These are phyloP conservation scores for Fusarium sp. DNA, from an alignment of 2,329 filamentous ascomycete species.

Conservation along the genomic window DNA sequence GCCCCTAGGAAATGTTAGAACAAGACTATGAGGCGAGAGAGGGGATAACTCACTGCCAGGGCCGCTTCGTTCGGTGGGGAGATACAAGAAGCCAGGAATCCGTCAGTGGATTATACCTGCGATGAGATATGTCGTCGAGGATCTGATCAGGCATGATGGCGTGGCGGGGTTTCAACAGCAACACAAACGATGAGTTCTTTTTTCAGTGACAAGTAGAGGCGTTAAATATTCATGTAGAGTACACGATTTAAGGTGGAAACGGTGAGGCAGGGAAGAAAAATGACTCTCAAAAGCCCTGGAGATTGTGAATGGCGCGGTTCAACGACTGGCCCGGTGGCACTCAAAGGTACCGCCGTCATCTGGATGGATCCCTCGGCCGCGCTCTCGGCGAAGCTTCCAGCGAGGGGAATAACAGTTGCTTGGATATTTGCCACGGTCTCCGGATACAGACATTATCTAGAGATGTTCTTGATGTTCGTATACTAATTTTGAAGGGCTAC, in stretches of 20 bases:
- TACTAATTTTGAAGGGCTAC: not conserved
- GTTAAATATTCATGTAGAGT: not conserved
- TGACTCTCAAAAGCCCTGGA: slow-evolving; percentile 16
- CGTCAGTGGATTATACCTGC: slow-evolving; percentile 91
- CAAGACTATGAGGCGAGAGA: not conserved
- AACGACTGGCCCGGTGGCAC: slow-evolving; percentile 25
- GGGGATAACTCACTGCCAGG: slow-evolving; percentile 84
- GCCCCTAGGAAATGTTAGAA: slow-evolving; percentile 65
- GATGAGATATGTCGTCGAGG: slow-evolving; percentile 95
- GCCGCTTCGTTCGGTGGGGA: slow-evolving; percentile 94
- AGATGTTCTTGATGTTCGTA: not conserved
- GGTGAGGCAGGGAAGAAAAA: slow-evolving; percentile 19
- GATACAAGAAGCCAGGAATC: slow-evolving; percentile 95
- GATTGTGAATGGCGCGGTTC: slow-evolving; percentile 41
- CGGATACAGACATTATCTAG: not conserved
- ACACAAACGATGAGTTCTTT: not conserved
- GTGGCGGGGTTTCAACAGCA: slow-evolving; percentile 18
- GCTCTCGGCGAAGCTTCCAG: slow-evolving; percentile 40
- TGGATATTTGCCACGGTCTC: not conserved
- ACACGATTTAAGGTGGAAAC: not conserved
- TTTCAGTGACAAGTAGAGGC: not conserved
- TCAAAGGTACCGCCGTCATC: slow-evolving; percentile 5
- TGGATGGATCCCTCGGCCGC: slow-evolving; percentile 39
- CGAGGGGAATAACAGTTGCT: slow-evolving; percentile 25
- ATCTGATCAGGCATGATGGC: slow-evolving; percentile 76